phyloP scores from a whole-genome alignment of 768 basidiomycete species.

The Holtermannia corniformis region DNA sequence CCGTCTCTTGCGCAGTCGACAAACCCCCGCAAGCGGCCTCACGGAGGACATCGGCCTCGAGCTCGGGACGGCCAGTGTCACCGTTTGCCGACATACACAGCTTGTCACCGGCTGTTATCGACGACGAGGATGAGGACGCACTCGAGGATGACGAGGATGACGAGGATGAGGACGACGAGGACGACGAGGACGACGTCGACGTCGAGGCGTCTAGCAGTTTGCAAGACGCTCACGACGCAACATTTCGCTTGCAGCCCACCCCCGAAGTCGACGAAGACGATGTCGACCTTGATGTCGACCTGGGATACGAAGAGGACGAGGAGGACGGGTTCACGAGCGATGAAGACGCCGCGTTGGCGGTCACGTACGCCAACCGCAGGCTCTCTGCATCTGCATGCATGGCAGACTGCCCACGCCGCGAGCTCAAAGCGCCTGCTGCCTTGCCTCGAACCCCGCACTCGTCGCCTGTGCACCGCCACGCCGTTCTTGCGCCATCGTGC shows the following conservation, averaged over 20 bases:
- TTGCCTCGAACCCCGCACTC: neutral
- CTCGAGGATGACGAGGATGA: conserved; percentile 8
- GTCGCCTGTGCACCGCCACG: neutral
- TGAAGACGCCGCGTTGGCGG: conserved; percentile 3
- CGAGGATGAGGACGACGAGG: neutral
- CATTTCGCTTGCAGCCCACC: neutral
- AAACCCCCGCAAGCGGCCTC: neutral
- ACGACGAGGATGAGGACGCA: neutral
- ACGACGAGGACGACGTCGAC: conserved; percentile 15
- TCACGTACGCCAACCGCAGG: neutral
- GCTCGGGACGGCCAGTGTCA: neutral
- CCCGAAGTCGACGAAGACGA: neutral
- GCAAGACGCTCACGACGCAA: neutral
- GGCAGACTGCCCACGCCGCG: neutral
- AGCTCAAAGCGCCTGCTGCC: neutral
- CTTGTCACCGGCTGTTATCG: neutral
- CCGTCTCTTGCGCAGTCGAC: neutral
- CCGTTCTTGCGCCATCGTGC: neutral
- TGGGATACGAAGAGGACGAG: conserved; percentile 27
- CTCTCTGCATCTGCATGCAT: neutral
- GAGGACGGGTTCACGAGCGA: conserved; percentile 21
- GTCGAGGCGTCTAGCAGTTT: neutral
- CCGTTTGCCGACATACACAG: neutral
- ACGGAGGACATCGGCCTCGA: neutral
- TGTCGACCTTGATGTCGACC: conserved; percentile 15